These are phyloP conservation scores for Mucor lusitanicus DNA, from an alignment of 371 early-diverging fungal species.

Conservation along the genomic window DNA sequence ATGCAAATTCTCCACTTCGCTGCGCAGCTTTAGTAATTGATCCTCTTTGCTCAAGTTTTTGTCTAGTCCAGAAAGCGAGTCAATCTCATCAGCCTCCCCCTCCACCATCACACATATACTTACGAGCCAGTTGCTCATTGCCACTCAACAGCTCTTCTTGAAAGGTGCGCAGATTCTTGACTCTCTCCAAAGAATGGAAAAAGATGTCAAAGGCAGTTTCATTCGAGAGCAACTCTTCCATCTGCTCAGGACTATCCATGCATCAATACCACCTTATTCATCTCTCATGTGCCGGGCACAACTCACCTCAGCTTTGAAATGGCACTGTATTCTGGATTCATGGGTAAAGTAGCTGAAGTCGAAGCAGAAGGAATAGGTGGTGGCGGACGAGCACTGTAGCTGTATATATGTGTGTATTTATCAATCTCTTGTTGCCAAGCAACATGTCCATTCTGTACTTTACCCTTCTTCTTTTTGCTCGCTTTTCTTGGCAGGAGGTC, in stretches of 20 bases:
- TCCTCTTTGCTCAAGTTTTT: slow-evolving; percentile 53
- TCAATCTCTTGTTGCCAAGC: not conserved
- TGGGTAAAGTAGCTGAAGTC: not conserved
- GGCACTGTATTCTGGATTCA: slow-evolving; percentile 17
- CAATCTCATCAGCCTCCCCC: not conserved
- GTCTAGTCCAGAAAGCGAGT: slow-evolving; percentile 27
- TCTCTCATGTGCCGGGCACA: not conserved
- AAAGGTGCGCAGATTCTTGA: slow-evolving; percentile 52
- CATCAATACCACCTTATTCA: not conserved
- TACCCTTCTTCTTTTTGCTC: slow-evolving; percentile 26
- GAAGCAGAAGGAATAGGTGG: slow-evolving; percentile 43
- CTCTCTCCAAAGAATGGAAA: slow-evolving; percentile 54
- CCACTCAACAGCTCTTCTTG: slow-evolving; percentile 59
- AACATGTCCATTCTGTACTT: not conserved
- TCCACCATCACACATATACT: slow-evolving; percentile 12
- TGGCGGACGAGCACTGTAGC: slow-evolving; percentile 45
- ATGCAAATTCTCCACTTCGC: slow-evolving; percentile 42
- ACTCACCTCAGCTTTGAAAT: slow-evolving; percentile 24
- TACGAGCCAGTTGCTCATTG: slow-evolving; percentile 61
- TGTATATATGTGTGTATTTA: not conserved
- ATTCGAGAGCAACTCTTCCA: slow-evolving; percentile 53
- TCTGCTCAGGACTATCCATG: slow-evolving; percentile 37
- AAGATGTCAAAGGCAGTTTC: slow-evolving; percentile 61
- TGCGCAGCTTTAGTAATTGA: slow-evolving; percentile 42
- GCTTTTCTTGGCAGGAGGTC: slow-evolving; percentile 38